Evolutionary conservation across 2,329 filamentous ascomycete genomes (phyloP).

Genomic region (Apiospora hydei): DNA sequence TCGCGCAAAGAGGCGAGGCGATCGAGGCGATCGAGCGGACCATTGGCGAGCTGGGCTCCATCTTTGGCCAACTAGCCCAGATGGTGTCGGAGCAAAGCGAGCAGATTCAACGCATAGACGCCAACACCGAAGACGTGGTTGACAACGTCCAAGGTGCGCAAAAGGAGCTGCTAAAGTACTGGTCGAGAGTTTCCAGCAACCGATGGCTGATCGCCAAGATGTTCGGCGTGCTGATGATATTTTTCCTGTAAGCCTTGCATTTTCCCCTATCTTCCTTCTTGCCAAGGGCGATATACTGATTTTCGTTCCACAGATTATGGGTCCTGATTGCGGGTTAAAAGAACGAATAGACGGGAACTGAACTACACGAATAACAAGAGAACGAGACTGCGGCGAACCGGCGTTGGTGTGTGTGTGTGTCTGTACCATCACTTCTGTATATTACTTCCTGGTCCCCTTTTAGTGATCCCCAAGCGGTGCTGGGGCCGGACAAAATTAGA

Average conservation of each 20-base stretch:
- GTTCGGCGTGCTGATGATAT: constrained; percentile 94
- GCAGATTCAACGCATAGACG: constrained; percentile 97
- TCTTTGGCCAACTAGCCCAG: constrained; percentile 91
- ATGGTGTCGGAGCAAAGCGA: constrained; percentile 97
- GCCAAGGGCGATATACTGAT: background rate
- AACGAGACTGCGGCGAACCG: constrained; percentile 14
- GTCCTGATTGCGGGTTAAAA: constrained; percentile 67
- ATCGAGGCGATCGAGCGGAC: constrained; percentile 97
- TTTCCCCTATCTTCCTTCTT: background rate
- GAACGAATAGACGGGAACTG: constrained; percentile 8
- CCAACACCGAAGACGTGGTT: constrained; percentile 96
- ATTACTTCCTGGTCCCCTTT: constrained; percentile 12
- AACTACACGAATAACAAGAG: constrained; percentile 16
- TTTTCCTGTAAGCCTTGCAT: constrained; percentile 67
- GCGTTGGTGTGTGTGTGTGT: constrained; percentile 19
- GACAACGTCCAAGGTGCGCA: constrained; percentile 98
- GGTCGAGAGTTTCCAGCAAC: constrained; percentile 92
- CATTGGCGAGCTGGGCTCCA: constrained; percentile 88
- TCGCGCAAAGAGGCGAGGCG: constrained; percentile 91
- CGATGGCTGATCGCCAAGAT: constrained; percentile 90
- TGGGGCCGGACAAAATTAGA: constrained; percentile 22
- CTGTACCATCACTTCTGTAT: constrained; percentile 24
- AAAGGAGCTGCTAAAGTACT: constrained; percentile 94
- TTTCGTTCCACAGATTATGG: constrained; percentile 61
- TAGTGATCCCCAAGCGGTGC: background rate